These are phyloP conservation scores for Endocalyx cinctus DNA, from an alignment of 2,329 filamentous ascomycete genomes.

Conservation along the genomic window DNA sequence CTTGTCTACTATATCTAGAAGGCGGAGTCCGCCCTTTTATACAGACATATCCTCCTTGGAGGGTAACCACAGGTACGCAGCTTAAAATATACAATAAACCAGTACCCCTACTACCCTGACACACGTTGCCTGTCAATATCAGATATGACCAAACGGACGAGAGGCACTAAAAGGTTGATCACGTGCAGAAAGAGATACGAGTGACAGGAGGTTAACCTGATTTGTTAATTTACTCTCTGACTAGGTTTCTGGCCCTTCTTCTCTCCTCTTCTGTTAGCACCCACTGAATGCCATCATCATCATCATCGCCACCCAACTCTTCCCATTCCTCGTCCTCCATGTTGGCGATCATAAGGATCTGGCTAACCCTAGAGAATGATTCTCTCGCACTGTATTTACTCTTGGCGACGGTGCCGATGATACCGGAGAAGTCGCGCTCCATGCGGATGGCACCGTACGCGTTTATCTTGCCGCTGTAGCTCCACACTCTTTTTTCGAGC, in stretches of 20 bases:
- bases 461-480: slow-evolving; percentile 73
- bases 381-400: slow-evolving; percentile 66
- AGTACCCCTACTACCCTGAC: too few relatives aligned
- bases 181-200: too few relatives aligned
- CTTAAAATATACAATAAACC: too few relatives aligned
- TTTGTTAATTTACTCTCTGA: slow-evolving; percentile 33
- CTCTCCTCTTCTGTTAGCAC: slow-evolving; percentile 59
- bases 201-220: too few relatives aligned
- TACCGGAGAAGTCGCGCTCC: slow-evolving; percentile 66
- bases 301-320: slow-evolving; percentile 46
- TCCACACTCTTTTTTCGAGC: slow-evolving; percentile 84
- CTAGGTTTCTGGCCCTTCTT: slow-evolving; percentile 57
- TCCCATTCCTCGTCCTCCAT: slow-evolving; percentile 84
- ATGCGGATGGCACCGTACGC: slow-evolving; percentile 67
- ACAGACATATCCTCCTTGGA: too few relatives aligned
- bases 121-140: too few relatives aligned
- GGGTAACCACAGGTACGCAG: too few relatives aligned
- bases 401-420: slow-evolving; percentile 55
- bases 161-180: too few relatives aligned
- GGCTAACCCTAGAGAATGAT: slow-evolving; percentile 59
- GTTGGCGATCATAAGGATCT: slow-evolving; percentile 69
- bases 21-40: too few relatives aligned
- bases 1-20: too few relatives aligned
- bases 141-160: too few relatives aligned
- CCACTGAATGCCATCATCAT: slow-evolving; percentile 57